Evolutionary conservation across 116 monocot species (phyloP).

Genomic region (Cymodocea nodosa): DNA sequence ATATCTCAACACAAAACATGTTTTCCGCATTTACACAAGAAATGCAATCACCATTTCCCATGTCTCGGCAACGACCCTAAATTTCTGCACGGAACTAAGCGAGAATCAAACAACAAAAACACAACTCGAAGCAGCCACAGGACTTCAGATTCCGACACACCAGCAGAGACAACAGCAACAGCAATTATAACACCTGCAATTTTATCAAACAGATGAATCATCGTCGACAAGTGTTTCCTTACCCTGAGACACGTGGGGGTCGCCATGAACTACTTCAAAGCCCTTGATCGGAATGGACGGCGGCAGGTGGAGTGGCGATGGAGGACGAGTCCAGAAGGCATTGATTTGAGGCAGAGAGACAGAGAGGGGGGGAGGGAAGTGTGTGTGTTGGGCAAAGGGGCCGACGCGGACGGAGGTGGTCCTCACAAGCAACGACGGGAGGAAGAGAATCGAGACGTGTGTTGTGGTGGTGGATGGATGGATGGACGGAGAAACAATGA

Average conservation of each 20-base stretch:
- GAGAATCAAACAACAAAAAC: background rate
- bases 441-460: background rate
- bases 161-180: background rate
- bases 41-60: too few relatives aligned
- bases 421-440: background rate
- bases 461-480: background rate
- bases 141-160: background rate
- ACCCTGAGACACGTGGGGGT: background rate
- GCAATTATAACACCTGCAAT: background rate
- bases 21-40: too few relatives aligned
- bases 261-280: background rate
- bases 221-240: background rate
- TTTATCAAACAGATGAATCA: too few relatives aligned
- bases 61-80: too few relatives aligned
- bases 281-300: too few relatives aligned
- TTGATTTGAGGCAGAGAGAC: background rate
- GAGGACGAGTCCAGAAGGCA: background rate
- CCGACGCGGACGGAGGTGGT: conserved; percentile 1
- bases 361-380: background rate
- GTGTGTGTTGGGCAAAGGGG: background rate
- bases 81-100: background rate
- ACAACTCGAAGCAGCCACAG: background rate
- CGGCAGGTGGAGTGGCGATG: background rate
- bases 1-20: too few relatives aligned
- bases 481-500: background rate